A percentile compares a stretch with the other conserved stretches of the same genome.
phyloP scores from a whole-genome alignment of 345 rosid genomes.

The Turnera subulata region DNA sequence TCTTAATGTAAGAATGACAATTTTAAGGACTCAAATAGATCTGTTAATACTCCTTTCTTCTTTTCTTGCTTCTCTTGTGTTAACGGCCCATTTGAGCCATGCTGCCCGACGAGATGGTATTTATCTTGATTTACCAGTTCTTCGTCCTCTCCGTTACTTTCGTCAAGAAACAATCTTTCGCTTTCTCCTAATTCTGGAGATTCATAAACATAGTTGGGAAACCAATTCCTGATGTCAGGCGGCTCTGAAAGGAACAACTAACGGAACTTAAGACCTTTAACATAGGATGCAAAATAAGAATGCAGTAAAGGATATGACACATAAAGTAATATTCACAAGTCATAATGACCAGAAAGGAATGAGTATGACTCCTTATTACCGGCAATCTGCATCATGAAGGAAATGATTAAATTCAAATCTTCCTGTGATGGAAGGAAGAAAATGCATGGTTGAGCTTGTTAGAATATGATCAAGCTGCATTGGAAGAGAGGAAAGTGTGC shows the following conservation, averaged over 20 bases:
- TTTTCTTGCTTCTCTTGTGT: too few relatives aligned
- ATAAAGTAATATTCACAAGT: background rate
- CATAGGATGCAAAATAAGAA: too few relatives aligned
- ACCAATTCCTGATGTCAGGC: conserved; percentile 53
- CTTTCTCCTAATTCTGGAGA: conserved; percentile 34
- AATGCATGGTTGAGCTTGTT: too few relatives aligned
- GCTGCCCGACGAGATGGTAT: too few relatives aligned
- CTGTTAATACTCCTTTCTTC: conserved; percentile 6
- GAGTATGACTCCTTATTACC: conserved; percentile 5
- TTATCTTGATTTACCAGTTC: conserved; percentile 20
- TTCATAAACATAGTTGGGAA: conserved; percentile 43
- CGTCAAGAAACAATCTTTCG: conserved; percentile 15
- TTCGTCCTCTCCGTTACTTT: conserved; percentile 22
- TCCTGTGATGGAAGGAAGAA: background rate
- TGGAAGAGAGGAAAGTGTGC: too few relatives aligned
- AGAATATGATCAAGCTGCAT: too few relatives aligned
- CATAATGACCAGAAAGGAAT: conserved; percentile 19
- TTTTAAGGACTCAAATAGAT: conserved; percentile 17
- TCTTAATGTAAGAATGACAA: conserved; percentile 32
- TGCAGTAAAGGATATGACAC: too few relatives aligned
- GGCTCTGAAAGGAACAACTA: conserved; percentile 15
- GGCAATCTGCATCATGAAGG: conserved; percentile 14
- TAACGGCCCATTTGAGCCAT: too few relatives aligned
- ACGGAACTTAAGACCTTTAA: background rate
- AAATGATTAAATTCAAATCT: background rate